Conservation (phyloP, 73 alveolate genomes). For the Paramecium octaurelia region DNA sequence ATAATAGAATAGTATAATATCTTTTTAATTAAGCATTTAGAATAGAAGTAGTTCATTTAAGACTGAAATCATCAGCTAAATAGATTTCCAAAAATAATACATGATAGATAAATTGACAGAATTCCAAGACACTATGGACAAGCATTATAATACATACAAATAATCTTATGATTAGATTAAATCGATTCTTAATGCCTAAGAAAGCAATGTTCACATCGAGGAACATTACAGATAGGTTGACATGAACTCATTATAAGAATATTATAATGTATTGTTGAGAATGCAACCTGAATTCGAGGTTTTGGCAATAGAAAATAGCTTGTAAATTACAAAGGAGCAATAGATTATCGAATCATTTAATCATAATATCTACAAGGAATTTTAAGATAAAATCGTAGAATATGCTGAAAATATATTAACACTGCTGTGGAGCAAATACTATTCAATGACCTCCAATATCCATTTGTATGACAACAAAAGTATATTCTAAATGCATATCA, state of each 20-base stretch:
- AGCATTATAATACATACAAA: not conserved
- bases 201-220: not conserved
- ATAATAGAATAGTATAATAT: not conserved
- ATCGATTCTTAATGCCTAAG: not conserved
- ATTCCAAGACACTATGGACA: not conserved
- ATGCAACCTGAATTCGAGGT: constrained; percentile 23
- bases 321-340: not conserved
- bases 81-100: not conserved
- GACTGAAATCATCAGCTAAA: not conserved
- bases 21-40: not conserved
- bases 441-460: not conserved
- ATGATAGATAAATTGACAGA: not conserved
- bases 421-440: not conserved
- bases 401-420: not conserved
- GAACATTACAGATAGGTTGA: not conserved
- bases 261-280: not conserved
- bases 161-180: not conserved
- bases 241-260: not conserved
- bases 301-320: not conserved
- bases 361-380: not conserved
- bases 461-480: not conserved
- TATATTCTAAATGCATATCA: not conserved
- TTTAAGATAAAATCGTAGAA: not conserved
- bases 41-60: not conserved
- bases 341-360: not conserved